Evolutionary conservation across 1,139 yeast genomes (phyloP), one percentile per base, ranked within the genome.

Genomic region (Nakaseomyces glabratus): DNA sequence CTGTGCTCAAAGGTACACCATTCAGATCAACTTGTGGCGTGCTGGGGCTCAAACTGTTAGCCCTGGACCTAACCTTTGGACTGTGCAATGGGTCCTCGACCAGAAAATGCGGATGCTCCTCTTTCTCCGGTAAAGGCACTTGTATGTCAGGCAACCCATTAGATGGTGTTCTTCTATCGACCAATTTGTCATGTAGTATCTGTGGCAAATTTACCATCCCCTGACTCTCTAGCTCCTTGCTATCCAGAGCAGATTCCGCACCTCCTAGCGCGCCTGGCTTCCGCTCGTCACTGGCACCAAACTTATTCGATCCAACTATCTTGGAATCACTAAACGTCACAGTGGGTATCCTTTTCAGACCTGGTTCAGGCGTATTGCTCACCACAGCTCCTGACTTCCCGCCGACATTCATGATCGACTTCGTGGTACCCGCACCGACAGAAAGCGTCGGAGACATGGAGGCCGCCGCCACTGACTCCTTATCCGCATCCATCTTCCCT

Each of bases 21-120:
- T 26, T 21, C 20, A 26, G 21, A 7, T 10, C 21, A 19, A 10
- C 30, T 6, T 14, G 8, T 20, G 8, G 30, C 7, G 17, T 26
- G 39, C 43, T 43, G 10, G 54, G 55, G 34, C 64, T 58, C 20
- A 57, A 55, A 35, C 71, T 66, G 35, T 66, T 52, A 6, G 63
- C 57, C 37, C 63, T 47, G 3, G 55, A 46, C 18, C 45, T 39
- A n/a, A 49, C 34, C 63, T 54, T 28, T 36, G 66, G 43, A 48
- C 62, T 28, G 49, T 75, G 78, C 16, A 76, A 56, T 1, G 81
- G 68, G 42, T 82, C 93, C 45, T 79, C 84, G 7, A 78, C 78
- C 45, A 69, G 71, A 53, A 84, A 82, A 59, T 82, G 94, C 1
- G 93, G 90, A 58, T 82, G 94, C 38, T 78, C 82, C 28, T 50